A percentile compares a stretch with the other conserved stretches of the same genome.
Conservation (phyloP, 345 rosid genomes). For the Sonneratia caseolaris region DNA sequence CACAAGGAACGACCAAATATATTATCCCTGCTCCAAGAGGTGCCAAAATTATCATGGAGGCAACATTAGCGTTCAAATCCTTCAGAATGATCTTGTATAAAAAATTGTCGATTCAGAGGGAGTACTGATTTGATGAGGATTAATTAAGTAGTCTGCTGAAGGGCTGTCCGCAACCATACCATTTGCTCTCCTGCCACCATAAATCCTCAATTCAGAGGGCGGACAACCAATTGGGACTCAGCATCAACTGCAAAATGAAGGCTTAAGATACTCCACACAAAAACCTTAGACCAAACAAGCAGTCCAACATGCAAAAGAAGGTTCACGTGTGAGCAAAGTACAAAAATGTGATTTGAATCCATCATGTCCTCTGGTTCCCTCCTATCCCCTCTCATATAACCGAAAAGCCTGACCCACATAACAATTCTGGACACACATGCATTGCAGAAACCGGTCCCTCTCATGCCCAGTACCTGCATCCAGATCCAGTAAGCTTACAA, state of each 20-base stretch:
- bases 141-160: background rate
- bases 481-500: background rate
- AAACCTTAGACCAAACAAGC: background rate
- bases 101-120: background rate
- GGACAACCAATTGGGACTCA: background rate
- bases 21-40: no score
- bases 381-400: background rate
- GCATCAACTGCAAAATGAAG: background rate
- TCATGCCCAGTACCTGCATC: background rate
- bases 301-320: background rate
- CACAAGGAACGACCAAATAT: no score
- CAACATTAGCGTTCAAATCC: no score
- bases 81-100: no score
- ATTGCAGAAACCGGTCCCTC: background rate
- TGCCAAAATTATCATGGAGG: no score
- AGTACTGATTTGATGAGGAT: background rate
- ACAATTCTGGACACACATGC: background rate
- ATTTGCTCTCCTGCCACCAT: background rate
- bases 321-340: background rate
- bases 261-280: background rate
- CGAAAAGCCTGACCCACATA: background rate
- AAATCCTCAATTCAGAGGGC: background rate
- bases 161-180: background rate
- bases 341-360: background rate
- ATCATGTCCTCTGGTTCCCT: background rate